Evolutionary conservation across 2,329 filamentous ascomycete species (phyloP).

Genomic region (Botrytis tulipae): DNA sequence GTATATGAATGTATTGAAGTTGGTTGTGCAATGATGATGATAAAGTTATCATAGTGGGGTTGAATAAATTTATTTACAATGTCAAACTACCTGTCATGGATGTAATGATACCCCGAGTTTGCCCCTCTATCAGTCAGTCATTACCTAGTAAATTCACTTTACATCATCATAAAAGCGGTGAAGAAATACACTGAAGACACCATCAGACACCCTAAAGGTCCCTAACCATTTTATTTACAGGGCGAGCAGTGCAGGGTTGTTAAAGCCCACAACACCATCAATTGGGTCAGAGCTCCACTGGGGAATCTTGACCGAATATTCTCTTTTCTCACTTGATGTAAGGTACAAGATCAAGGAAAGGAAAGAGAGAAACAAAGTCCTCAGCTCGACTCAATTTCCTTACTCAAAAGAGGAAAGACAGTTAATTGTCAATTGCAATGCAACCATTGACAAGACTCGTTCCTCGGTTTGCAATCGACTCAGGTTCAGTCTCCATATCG

Average conservation of each 20-base stretch:
- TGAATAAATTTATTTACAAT: not conserved
- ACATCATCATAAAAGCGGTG: slow-evolving; percentile 6
- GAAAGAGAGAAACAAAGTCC: not conserved
- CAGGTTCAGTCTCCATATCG: slow-evolving; percentile 29
- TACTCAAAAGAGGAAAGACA: not conserved
- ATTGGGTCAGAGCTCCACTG: slow-evolving; percentile 17
- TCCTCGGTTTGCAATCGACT: slow-evolving; percentile 36
- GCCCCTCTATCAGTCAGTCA: not conserved
- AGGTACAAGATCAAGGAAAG: not conserved
- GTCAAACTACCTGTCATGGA: too few relatives aligned
- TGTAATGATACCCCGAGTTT: not conserved
- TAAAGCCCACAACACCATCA: not conserved
- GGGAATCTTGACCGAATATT: not conserved
- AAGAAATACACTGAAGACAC: not conserved
- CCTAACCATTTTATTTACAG: not conserved
- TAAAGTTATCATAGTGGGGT: slow-evolving; percentile 3
- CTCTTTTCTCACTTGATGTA: not conserved
- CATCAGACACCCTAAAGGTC: not conserved
- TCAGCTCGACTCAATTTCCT: slow-evolving; percentile 12
- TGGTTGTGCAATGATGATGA: not conserved
- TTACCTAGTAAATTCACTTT: not conserved
- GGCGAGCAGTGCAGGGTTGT: not conserved
- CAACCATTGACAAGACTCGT: slow-evolving; percentile 35
- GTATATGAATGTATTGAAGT: not conserved
- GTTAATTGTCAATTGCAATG: slow-evolving; percentile 30